Conservation (phyloP, 106 monocot genomes). For the Phalaenopsis equestris region DNA sequence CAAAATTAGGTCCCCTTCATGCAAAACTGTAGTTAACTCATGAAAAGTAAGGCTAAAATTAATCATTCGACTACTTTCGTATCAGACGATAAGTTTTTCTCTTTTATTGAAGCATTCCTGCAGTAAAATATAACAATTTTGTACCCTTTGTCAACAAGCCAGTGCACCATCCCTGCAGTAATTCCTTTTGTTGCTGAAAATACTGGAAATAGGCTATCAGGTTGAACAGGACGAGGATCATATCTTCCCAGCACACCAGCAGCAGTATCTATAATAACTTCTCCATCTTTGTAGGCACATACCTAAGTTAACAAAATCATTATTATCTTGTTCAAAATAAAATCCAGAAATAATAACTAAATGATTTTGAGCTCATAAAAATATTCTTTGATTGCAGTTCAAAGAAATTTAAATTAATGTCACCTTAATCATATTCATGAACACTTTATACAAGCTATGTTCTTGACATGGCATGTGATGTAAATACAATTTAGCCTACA, state of each 20-base stretch:
- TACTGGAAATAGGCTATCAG: conserved; percentile 85
- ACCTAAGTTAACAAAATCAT: conserved; percentile 38
- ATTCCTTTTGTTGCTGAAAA: conserved; percentile 94
- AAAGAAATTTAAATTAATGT: neutral
- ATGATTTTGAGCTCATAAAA: neutral
- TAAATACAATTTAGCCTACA: too few species aligned
- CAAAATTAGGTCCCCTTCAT: neutral
- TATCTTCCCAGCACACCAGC: conserved; percentile 94
- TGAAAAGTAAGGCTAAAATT: neutral
- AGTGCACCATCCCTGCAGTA: conserved; percentile 84
- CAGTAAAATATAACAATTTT: neutral
- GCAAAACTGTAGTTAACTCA: neutral
- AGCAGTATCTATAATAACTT: conserved; percentile 91
- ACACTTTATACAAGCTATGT: neutral
- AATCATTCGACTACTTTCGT: neutral
- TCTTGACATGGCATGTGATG: too few species aligned
- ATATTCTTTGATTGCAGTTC: neutral
- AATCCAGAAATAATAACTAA: too few species aligned
- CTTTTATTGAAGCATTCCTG: neutral
- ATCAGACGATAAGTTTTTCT: neutral
- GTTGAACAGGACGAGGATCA: conserved; percentile 92
- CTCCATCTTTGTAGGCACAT: conserved; percentile 94
- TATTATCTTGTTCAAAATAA: neutral
- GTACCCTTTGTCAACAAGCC: conserved; percentile 86
- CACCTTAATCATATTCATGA: neutral